These are phyloP conservation scores for Ormosia emarginata DNA, from an alignment of 306 rosid genomes.

Conservation along the genomic window DNA sequence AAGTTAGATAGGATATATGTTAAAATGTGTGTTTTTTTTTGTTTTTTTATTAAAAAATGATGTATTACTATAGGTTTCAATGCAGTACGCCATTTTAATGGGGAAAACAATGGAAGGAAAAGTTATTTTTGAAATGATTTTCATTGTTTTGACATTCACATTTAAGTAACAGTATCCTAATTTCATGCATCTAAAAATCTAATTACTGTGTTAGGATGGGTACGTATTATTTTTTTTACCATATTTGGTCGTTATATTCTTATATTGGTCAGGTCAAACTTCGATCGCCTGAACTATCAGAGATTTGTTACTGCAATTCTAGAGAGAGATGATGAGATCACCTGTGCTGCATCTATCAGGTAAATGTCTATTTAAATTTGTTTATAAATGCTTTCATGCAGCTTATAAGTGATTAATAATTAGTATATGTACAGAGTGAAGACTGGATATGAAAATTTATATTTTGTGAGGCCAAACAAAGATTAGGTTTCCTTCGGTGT, in stretches of 20 bases:
- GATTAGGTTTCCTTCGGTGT: not conserved
- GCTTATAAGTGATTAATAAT: not conserved
- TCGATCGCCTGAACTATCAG: constrained; percentile 49
- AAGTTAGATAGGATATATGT: no score
- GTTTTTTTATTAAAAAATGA: no score
- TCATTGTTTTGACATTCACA: not conserved
- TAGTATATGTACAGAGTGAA: not conserved
- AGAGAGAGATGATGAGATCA: constrained; percentile 63
- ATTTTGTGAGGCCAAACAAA: not conserved
- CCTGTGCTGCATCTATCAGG: constrained; percentile 65
- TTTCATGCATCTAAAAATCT: not conserved
- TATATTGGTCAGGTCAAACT: constrained; percentile 58
- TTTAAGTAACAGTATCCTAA: not conserved
- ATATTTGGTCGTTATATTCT: not conserved
- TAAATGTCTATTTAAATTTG: constrained; percentile 20
- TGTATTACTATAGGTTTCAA: no score
- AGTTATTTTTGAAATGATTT: not conserved
- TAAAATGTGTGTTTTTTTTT: no score
- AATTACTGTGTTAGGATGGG: not conserved
- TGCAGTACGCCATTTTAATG: not conserved
- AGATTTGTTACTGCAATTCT: constrained; percentile 70
- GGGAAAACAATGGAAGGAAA: not conserved
- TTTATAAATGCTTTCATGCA: not conserved
- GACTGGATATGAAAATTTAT: not conserved
- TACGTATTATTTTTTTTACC: not conserved